Conservation (phyloP, 2,329 filamentous ascomycete genomes). For the Rhynchosporium agropyri region DNA sequence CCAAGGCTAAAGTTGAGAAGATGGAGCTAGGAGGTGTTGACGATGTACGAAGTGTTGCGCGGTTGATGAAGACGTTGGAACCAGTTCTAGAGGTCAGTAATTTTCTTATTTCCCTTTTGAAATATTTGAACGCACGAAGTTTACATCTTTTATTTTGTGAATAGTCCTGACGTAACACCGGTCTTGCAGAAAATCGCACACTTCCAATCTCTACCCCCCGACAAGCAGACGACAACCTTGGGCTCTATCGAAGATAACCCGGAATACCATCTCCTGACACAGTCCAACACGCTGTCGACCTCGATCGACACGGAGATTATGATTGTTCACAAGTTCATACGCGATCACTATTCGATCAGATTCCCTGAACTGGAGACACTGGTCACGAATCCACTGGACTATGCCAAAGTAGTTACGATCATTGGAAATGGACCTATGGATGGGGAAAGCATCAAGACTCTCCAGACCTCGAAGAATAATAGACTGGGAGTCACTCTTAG, state of each 20-base stretch:
- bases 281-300: conserved; percentile 87
- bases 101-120: conserved; percentile 33
- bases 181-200: conserved; percentile 75
- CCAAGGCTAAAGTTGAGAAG: conserved; percentile 79
- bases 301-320: conserved; percentile 92
- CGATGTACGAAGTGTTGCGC: conserved; percentile 79
- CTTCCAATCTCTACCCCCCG: conserved; percentile 70
- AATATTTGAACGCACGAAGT: conserved; percentile 47
- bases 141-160: conserved; percentile 64
- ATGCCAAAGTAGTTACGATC: conserved; percentile 92
- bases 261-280: conserved; percentile 84
- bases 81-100: conserved; percentile 79
- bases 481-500: conserved; percentile 74
- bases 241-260: conserved; percentile 91
- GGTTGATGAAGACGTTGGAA: conserved; percentile 78
- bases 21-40: conserved; percentile 74
- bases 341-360: conserved; percentile 91
- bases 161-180: conserved; percentile 69
- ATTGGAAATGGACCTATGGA: conserved; percentile 91
- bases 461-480: conserved; percentile 79
- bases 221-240: conserved; percentile 65
- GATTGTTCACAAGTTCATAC: conserved; percentile 92
- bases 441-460: conserved; percentile 73
- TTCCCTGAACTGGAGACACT: conserved; percentile 92
- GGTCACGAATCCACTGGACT: conserved; percentile 89